Conservation (phyloP, 2,329 filamentous ascomycete genomes). For the Orbilia oligospora region DNA sequence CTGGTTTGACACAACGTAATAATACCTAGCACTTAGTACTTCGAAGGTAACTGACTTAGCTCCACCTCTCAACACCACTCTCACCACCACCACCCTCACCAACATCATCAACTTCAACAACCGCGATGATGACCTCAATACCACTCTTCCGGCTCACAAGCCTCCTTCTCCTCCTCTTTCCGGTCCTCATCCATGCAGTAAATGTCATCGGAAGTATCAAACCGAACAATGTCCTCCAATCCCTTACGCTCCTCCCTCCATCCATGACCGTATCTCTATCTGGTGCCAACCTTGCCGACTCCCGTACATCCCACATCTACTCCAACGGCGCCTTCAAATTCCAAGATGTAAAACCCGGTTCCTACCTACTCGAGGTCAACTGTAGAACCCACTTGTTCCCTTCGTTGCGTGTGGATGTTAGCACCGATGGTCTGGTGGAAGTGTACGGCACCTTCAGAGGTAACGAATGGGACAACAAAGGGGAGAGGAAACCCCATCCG, state of each 20-base stretch:
- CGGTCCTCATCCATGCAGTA: conserved; percentile 37
- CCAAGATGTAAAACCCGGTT: conserved; percentile 69
- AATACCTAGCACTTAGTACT: no score
- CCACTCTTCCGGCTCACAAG: conserved; percentile 9
- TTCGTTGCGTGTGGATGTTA: conserved; percentile 84
- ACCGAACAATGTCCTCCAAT: conserved; percentile 39
- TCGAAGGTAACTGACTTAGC: not conserved
- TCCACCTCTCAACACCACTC: conserved; percentile 11
- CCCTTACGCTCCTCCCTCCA: conserved; percentile 40
- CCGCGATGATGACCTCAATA: conserved; percentile 24
- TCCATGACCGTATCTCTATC: conserved; percentile 55
- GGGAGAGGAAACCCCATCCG: conserved; percentile 74
- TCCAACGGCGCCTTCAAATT: conserved; percentile 56
- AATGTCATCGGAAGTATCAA: conserved; percentile 52
- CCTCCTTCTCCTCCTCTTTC: conserved; percentile 43
- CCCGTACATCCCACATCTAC: conserved; percentile 52
- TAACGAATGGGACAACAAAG: conserved; percentile 90
- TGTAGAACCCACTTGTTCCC: conserved; percentile 81
- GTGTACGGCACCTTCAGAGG: conserved; percentile 90
- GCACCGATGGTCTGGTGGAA: conserved; percentile 69
- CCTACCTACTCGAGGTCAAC: conserved; percentile 87
- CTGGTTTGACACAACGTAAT: conserved; percentile 6
- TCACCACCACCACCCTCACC: not conserved
- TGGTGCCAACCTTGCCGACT: conserved; percentile 42
- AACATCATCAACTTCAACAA: not conserved